Conservation (phyloP, 2,329 filamentous ascomycete species). For the Colletotrichum sp. region DNA sequence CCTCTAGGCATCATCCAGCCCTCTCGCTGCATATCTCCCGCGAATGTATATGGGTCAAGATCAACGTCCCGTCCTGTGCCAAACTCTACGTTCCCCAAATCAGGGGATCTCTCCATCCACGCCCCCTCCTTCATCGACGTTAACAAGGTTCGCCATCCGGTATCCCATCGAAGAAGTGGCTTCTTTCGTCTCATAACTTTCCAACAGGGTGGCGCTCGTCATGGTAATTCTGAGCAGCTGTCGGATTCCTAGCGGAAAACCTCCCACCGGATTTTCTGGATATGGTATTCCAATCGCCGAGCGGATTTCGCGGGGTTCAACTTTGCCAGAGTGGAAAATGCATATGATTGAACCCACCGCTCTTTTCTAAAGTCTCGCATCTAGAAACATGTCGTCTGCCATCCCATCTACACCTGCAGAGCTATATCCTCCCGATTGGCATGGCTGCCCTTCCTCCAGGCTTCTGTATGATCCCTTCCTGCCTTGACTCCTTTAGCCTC, state of each 20-base stretch:
- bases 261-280: not conserved
- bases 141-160: not conserved
- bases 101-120: not conserved
- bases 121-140: not conserved
- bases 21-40: not conserved
- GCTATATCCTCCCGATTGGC: conserved; percentile 61
- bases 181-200: not conserved
- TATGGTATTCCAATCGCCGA: not conserved
- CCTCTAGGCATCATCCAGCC: not conserved
- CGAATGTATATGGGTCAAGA: not conserved
- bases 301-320: not conserved
- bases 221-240: not conserved
- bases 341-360: not conserved
- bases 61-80: not conserved
- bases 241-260: not conserved
- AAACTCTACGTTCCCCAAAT: not conserved
- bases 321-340: not conserved
- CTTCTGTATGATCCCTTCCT: conserved; percentile 57
- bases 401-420: conserved; percentile 52
- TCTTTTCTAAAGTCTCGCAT: not conserved
- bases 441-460: conserved; percentile 62
- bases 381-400: not conserved
- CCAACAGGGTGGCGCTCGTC: not conserved
- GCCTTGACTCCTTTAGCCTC: conserved; percentile 56
- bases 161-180: not conserved